Percentiles rank a stretch among this genome's conserved stretches.
phyloP scores from a whole-genome alignment of 768 basidiomycete species.

The Gautieria morchelliformis region DNA sequence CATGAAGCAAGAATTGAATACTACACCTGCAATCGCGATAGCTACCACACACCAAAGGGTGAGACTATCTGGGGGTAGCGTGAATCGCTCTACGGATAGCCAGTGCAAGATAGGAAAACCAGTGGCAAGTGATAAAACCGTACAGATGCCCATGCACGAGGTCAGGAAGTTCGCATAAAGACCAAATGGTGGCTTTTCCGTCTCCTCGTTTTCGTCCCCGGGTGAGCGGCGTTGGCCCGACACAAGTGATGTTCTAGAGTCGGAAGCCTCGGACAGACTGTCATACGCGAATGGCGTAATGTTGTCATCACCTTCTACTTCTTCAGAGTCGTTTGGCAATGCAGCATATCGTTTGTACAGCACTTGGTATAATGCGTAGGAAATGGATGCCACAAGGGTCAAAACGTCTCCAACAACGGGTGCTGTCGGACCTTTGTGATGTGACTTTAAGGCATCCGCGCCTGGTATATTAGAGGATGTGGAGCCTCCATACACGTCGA shows the following conservation, averaged over 20 bases:
- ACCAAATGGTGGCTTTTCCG: conserved; percentile 62
- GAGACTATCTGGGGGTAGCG: conserved; percentile 41
- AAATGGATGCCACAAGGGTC: conserved; percentile 61
- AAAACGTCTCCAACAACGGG: conserved; percentile 67
- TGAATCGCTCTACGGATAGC: conserved; percentile 54
- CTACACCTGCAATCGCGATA: conserved; percentile 60
- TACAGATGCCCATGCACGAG: conserved; percentile 69
- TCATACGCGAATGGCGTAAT: neutral
- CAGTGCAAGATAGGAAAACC: conserved; percentile 68
- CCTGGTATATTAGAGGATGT: conserved; percentile 15
- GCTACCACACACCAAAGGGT: conserved; percentile 48
- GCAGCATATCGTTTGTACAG: conserved; percentile 75
- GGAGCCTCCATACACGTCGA: conserved; percentile 75
- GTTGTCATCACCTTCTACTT: conserved; percentile 10
- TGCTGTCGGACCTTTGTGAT: conserved; percentile 25
- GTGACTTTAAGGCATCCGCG: conserved; percentile 5
- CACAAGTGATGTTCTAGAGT: neutral
- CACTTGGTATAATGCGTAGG: conserved; percentile 75
- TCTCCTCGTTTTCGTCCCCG: conserved; percentile 12
- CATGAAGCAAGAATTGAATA: conserved; percentile 86
- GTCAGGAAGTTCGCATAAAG: conserved; percentile 79
- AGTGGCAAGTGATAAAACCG: conserved; percentile 67
- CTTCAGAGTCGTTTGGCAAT: conserved; percentile 35
- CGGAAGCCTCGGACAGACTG: neutral
- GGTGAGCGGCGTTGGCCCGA: neutral